Evolutionary conservation across 768 basidiomycete species (phyloP), one percentile per base, ranked within the genome.

Genomic region (Russula abietina): DNA sequence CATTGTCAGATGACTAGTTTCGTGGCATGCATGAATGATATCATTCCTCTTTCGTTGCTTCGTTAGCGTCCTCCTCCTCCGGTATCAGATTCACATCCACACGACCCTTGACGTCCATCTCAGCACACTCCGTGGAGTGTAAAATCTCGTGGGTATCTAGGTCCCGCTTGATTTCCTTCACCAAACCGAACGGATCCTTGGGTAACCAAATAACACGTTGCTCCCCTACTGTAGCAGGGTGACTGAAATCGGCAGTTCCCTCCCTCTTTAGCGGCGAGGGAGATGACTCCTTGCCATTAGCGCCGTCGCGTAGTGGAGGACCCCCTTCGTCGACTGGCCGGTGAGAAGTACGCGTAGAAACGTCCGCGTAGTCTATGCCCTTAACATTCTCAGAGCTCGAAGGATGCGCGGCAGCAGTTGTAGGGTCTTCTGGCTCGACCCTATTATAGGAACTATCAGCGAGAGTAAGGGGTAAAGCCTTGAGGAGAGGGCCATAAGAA

Each of bases 201-300:
- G 96, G 91, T 58, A 98, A 73, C 96, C 96, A 98, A 36, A 98
- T 76, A 5, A 84, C 78, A 65, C 86, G 80, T 74, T 93, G 91
- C 52, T 89, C 84, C 55, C 83, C 65, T 77, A 83, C 59, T 83
- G 78, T 73, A 8, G 93, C 93, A 17, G 96, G 96, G 69, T 96
- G 96, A 51, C 89, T 85, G 75, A 96, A 98, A 14, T 88, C 87
- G 71, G 64, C 72, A 59, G 52, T 72, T 2, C 58, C 45, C 26
- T 72, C 68, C 49, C 64, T 69, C 52, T 72, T 64, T 66, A 45
- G 68, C 61, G 24, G 62, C 30, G 50, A 55, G 49, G 22, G 53
- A 53, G 22, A 60, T 26, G 52, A 68, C 19, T 41, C 33, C 28
- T 53, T 26, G 38, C 12, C 38, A 30, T 59, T 53, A 9, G 28